Percentiles rank a stretch among this genome's conserved stretches.
Evolutionary conservation across 2,329 filamentous ascomycete genomes (phyloP).

Genomic region (Fusarium anguioides): DNA sequence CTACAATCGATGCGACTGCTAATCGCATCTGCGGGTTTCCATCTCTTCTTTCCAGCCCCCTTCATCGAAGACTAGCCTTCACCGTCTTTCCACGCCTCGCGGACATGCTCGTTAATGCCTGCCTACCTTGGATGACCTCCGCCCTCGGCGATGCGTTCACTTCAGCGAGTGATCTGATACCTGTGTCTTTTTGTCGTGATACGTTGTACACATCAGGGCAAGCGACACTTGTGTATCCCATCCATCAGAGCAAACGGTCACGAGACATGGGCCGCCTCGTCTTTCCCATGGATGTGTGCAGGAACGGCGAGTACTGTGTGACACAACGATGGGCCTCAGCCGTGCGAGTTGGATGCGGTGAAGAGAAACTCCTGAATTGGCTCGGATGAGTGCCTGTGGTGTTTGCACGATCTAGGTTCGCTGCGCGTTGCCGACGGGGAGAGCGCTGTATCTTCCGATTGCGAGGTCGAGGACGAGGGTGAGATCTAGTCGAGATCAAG

Average conservation of each 20-base stretch:
- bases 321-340: constrained; percentile 11
- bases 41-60: not conserved
- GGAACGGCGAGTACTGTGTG: constrained; percentile 15
- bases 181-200: constrained; percentile 36
- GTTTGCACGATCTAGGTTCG: constrained; percentile 25
- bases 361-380: constrained; percentile 16
- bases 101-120: constrained; percentile 43
- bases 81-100: constrained; percentile 6
- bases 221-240: constrained; percentile 37
- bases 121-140: constrained; percentile 43
- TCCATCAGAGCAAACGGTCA: constrained; percentile 19
- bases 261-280: constrained; percentile 7
- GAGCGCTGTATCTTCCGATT: constrained; percentile 35
- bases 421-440: constrained; percentile 20
- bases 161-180: constrained; percentile 37
- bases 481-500: constrained; percentile 24
- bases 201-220: constrained; percentile 40
- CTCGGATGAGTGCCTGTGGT: constrained; percentile 26
- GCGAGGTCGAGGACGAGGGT: not conserved
- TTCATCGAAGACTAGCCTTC: not conserved
- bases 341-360: constrained; percentile 29
- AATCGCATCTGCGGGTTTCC: constrained; percentile 4
- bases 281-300: constrained; percentile 20
- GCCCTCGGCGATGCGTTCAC: constrained; percentile 1
- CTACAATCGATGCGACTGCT: constrained; percentile 71